Conservation (phyloP, 345 rosid genomes). For the Dimocarpus longan region DNA sequence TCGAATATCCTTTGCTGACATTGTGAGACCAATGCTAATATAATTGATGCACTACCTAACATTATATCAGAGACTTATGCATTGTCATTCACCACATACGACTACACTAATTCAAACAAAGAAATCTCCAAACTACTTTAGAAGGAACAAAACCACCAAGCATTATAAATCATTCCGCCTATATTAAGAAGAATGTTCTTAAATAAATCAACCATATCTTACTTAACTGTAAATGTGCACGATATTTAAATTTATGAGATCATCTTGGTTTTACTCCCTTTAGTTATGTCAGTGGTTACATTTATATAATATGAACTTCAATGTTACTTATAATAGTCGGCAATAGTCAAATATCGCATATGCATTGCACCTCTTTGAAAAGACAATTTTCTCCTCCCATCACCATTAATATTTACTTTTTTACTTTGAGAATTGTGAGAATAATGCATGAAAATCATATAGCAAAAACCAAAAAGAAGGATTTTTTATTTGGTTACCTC, state of each 20-base stretch:
- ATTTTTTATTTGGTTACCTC: slow-evolving; percentile 56
- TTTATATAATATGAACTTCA: neutral
- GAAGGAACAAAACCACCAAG: neutral
- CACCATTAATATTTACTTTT: neutral
- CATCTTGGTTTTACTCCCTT: neutral
- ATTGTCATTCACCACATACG: neutral
- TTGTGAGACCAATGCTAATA: no score
- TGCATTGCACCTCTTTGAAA: neutral
- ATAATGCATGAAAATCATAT: neutral
- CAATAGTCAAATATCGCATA: neutral
- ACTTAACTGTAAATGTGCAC: neutral
- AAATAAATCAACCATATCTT: neutral
- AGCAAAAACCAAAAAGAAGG: neutral
- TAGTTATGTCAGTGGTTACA: neutral
- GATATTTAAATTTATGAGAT: neutral
- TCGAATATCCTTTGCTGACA: neutral
- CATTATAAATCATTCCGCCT: neutral
- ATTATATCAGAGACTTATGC: neutral
- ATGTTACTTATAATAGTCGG: no score
- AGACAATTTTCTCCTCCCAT: no score
- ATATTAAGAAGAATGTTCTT: neutral
- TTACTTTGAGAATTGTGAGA: neutral
- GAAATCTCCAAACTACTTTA: neutral
- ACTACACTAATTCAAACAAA: neutral
- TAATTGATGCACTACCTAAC: neutral